Base-by-base conservation (phyloP, 2,329 filamentous ascomycete genomes). In the Aureobasidium sp. region DNA sequence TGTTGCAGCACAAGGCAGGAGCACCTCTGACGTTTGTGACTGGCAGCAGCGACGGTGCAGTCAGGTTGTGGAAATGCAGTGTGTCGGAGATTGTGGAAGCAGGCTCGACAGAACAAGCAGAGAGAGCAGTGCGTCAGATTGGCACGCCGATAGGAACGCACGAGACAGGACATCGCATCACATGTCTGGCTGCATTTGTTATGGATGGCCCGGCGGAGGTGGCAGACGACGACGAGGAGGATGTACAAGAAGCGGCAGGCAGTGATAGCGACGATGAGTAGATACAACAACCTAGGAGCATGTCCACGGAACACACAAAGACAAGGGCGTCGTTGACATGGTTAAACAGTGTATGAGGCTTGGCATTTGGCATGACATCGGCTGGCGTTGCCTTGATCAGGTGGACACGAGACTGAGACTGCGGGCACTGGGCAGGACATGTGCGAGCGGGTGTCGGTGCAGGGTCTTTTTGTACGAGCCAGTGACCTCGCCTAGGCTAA, bases 161-260 rank as follows among this genome's bases (percentile, higher is more conserved):
- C 74, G 91, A 95, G 78, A 97, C 95, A 27, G 90, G 91, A 51
- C 95, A 95, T 76, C 86, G 96, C 65, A 94, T 98, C 71, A 98
- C 95, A 43, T 98, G 96, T 76, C 76, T 98, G 73, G 90, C 89
- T 72, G 91, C 91, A 27, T 98, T 97, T 81, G 83, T 93, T 69
- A 97, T 98, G 93, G 75, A 77, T 64, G 75, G 73, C 18, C 70
- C 72, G 13, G 31, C 54, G 23, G 43, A 50, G 16, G 51, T 55
- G 29, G 63, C 23, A 48, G 58, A 51, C 31, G 59, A 59, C 10
- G 59, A 47, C 20, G 60, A 43, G 16, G 58, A 62, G 20, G 29
- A 42, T 8, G 47, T 25, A 20, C 40, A 42, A 33, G 48, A 64
- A 33, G 56, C 38, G 42, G 63, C 54, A 42, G 59, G 55, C 51